Evolutionary conservation across 2,329 filamentous ascomycete species (phyloP).

Genomic region (Penicillium sp.): DNA sequence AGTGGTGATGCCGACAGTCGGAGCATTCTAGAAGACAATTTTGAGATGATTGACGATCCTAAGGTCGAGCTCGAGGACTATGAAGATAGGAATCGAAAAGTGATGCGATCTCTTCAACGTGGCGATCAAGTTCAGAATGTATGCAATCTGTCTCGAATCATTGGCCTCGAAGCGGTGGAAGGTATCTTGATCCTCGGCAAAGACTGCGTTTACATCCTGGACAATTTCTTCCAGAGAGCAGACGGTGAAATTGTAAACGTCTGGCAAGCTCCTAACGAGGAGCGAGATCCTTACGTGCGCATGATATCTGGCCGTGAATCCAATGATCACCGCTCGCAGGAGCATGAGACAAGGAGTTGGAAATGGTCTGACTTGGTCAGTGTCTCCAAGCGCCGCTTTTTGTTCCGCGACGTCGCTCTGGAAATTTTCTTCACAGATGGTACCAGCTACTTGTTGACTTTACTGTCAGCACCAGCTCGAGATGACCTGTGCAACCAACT

Average conservation of each 20-base stretch:
- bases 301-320: slow-evolving; percentile 80
- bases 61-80: slow-evolving; percentile 80
- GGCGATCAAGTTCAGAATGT: slow-evolving; percentile 91
- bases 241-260: slow-evolving; percentile 97
- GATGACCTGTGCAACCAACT: slow-evolving; percentile 80
- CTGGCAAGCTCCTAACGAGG: slow-evolving; percentile 85
- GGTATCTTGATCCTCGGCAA: slow-evolving; percentile 91
- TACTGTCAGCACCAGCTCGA: slow-evolving; percentile 67
- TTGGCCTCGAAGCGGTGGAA: slow-evolving; percentile 89
- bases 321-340: slow-evolving; percentile 54
- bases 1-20: slow-evolving; percentile 36
- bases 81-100: slow-evolving; percentile 97
- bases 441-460: slow-evolving; percentile 86
- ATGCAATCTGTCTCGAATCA: slow-evolving; percentile 91
- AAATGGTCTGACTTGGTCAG: slow-evolving; percentile 92
- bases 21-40: slow-evolving; percentile 72
- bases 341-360: slow-evolving; percentile 87
- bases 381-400: slow-evolving; percentile 88
- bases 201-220: slow-evolving; percentile 86
- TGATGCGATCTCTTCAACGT: slow-evolving; percentile 87
- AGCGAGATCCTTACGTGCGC: slow-evolving; percentile 90
- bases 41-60: slow-evolving; percentile 91
- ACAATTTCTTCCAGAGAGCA: slow-evolving; percentile 90
- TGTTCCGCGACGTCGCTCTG: slow-evolving; percentile 94
- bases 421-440: slow-evolving; percentile 97